Conservation (phyloP, 495 filamentous ascomycete genomes). For the Pyrenopolyporus hunteri region DNA sequence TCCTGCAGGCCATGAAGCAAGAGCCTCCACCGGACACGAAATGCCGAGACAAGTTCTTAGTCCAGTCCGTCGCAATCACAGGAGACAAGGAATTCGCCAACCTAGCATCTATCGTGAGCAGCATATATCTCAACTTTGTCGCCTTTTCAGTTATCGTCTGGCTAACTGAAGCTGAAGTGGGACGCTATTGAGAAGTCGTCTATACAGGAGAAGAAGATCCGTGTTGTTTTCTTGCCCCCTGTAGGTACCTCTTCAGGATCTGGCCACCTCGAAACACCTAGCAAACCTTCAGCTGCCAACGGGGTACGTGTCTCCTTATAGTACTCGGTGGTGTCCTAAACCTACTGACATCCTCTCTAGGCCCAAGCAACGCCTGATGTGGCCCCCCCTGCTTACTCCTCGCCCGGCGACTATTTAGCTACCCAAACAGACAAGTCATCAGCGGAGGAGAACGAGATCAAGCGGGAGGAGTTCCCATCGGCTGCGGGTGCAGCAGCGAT, state of each 20-base stretch:
- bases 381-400: constrained; percentile 38
- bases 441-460: constrained; percentile 41
- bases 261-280: constrained; percentile 28
- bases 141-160: background rate
- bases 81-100: constrained; percentile 81
- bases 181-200: constrained; percentile 72
- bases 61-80: constrained; percentile 88
- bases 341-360: constrained; percentile 17
- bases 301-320: constrained; percentile 29
- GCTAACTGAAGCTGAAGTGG: constrained; percentile 61
- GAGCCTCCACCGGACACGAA: constrained; percentile 84
- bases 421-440: constrained; percentile 50
- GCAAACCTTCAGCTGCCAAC: constrained; percentile 28
- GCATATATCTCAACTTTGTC: background rate
- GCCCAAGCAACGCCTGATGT: constrained; percentile 30
- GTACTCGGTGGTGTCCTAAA: background rate
- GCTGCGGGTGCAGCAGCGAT: constrained; percentile 51
- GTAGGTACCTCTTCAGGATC: constrained; percentile 48
- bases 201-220: constrained; percentile 93
- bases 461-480: constrained; percentile 38
- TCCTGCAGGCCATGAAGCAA: constrained; percentile 96
- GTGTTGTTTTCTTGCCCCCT: constrained; percentile 79
- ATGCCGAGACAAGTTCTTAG: constrained; percentile 97
- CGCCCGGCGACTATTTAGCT: constrained; percentile 24
- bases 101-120: constrained; percentile 77